Conservation (phyloP, 352 stramenopile species). For the Phytophthora tentaculata region DNA sequence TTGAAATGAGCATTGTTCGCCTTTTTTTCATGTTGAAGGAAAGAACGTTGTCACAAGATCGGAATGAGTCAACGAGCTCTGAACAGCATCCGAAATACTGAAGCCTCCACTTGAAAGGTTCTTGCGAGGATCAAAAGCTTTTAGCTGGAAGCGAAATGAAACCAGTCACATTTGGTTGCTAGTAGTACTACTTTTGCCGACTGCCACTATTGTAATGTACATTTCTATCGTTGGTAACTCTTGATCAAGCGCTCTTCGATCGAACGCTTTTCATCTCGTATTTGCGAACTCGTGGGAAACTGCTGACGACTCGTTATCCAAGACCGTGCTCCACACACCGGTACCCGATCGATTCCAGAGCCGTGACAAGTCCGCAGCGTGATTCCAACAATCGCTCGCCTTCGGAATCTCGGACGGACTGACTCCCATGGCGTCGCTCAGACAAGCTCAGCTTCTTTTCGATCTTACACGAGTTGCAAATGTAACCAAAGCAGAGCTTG, state of each 20-base stretch:
- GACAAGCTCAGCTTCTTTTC: slow-evolving; percentile 46
- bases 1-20: background rate
- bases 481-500: slow-evolving; percentile 38
- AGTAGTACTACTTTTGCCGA: background rate
- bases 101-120: too few relatives aligned
- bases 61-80: slow-evolving; percentile 8
- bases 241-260: slow-evolving; percentile 20
- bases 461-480: slow-evolving; percentile 42
- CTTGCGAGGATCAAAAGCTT: background rate
- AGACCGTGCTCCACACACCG: slow-evolving; percentile 16
- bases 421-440: slow-evolving; percentile 27
- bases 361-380: background rate
- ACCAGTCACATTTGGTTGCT: background rate
- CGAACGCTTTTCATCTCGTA: slow-evolving; percentile 23
- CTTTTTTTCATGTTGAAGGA: background rate
- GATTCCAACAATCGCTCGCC: slow-evolving; percentile 10
- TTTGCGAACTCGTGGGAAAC: slow-evolving; percentile 32
- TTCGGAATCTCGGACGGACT: slow-evolving; percentile 25
- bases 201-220: background rate
- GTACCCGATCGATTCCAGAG: slow-evolving; percentile 6
- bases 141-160: background rate
- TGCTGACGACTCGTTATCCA: slow-evolving; percentile 23
- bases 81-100: background rate
- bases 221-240: slow-evolving; percentile 5
- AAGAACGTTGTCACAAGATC: slow-evolving; percentile 6